Percentiles rank a stretch among this genome's conserved stretches.
These are phyloP conservation scores for Apium graveolens DNA, from an alignment of 129 eudicot genomes.

Conservation along the genomic window DNA sequence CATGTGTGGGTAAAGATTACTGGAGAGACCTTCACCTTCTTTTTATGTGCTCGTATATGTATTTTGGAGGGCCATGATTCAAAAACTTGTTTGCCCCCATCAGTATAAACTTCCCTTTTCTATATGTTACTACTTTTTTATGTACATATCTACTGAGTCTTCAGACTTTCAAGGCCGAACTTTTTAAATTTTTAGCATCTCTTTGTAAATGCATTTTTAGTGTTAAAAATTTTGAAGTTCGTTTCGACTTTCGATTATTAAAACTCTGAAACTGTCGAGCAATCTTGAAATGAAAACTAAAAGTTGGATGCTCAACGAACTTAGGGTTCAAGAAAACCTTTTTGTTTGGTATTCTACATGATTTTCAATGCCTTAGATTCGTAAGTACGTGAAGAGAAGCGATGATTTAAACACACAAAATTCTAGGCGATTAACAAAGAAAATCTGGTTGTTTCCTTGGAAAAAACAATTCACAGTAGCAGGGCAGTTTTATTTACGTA, in stretches of 20 bases:
- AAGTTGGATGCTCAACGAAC: no score
- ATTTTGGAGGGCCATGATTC: not conserved
- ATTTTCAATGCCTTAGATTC: not conserved
- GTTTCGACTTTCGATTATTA: no score
- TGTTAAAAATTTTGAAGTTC: no score
- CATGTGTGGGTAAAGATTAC: not conserved
- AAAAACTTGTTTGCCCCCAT: conserved; percentile 1
- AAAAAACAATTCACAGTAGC: no score
- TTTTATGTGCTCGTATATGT: not conserved
- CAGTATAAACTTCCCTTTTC: not conserved
- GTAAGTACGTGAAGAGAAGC: not conserved
- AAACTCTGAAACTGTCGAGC: not conserved
- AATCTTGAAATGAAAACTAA: not conserved
- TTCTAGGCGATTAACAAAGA: no score
- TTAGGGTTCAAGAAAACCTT: no score
- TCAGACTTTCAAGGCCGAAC: not conserved
- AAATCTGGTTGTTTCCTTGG: no score
- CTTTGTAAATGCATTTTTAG: not conserved
- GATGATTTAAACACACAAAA: not conserved
- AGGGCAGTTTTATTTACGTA: not conserved
- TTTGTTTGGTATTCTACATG: no score
- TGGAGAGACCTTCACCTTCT: not conserved
- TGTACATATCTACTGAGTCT: not conserved
- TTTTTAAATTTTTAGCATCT: not conserved
- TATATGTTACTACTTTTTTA: not conserved